Evolutionary conservation across 345 rosid species (phyloP).

Genomic region (Gynandropsis gynandra): DNA sequence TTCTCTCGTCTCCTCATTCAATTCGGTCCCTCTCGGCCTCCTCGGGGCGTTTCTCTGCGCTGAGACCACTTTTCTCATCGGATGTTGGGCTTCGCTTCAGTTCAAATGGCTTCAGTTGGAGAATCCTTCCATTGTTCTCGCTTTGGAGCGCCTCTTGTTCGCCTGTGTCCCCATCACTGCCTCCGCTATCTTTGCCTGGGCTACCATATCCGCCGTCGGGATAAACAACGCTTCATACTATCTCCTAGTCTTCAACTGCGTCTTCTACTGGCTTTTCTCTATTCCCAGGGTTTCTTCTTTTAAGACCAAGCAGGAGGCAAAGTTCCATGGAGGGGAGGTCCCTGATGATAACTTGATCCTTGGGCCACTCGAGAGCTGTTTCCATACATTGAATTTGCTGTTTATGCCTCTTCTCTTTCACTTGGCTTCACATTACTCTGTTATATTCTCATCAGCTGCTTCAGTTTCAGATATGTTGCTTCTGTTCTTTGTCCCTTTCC

Average conservation of each 20-base stretch:
- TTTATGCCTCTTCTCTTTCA: conserved; percentile 82
- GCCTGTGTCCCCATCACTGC: conserved; percentile 78
- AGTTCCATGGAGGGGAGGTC: conserved; percentile 88
- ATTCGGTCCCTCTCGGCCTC: conserved; percentile 51
- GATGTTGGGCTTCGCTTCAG: conserved; percentile 93
- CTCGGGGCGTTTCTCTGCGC: conserved; percentile 75
- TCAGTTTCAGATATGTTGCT: conserved; percentile 66
- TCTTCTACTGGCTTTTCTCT: conserved; percentile 90
- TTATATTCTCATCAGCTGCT: conserved; percentile 62
- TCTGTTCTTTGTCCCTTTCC: conserved; percentile 79
- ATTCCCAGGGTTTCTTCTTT: conserved; percentile 85
- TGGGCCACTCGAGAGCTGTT: conserved; percentile 67
- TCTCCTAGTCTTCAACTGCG: conserved; percentile 60
- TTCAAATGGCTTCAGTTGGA: conserved; percentile 96
- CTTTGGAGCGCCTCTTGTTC: conserved; percentile 82
- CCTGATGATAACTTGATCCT: conserved; percentile 85
- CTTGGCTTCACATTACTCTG: conserved; percentile 78
- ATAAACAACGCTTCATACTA: conserved; percentile 83
- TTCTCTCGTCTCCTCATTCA: conserved; percentile 50
- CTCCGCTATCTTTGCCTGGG: conserved; percentile 88
- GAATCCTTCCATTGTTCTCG: conserved; percentile 76
- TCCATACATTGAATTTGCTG: conserved; percentile 71
- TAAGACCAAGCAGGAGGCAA: conserved; percentile 67
- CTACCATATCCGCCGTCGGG: conserved; percentile 83
- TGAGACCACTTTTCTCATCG: conserved; percentile 66